Percentiles rank a stretch among this genome's conserved stretches.
Conservation (phyloP, 768 basidiomycete genomes). For the Amylocystis lapponica region DNA sequence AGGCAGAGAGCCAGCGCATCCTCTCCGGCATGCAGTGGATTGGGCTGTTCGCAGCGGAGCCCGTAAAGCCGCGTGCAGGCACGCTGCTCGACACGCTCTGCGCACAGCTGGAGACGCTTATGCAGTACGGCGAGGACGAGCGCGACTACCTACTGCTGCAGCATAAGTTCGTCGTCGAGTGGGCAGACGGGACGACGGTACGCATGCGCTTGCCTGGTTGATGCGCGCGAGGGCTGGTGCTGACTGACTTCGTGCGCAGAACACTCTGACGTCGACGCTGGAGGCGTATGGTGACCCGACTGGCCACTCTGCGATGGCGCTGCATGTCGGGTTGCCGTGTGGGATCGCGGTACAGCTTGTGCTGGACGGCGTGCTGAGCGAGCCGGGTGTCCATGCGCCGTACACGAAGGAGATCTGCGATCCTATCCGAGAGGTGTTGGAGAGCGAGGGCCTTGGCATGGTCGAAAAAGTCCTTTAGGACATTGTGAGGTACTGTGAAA, state of each 20-base stretch:
- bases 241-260: slow-evolving; percentile 32
- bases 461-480: slow-evolving; percentile 60
- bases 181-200: slow-evolving; percentile 74
- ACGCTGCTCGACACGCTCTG: slow-evolving; percentile 95
- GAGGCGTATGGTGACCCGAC: slow-evolving; percentile 78
- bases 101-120: slow-evolving; percentile 81
- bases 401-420: slow-evolving; percentile 85
- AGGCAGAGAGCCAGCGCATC: slow-evolving; percentile 67
- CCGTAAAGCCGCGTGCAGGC: slow-evolving; percentile 53
- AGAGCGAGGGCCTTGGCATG: slow-evolving; percentile 71
- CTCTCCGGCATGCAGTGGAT: slow-evolving; percentile 90
- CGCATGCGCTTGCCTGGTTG: slow-evolving; percentile 13
- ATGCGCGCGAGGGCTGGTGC: not conserved
- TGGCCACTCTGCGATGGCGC: slow-evolving; percentile 88
- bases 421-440: slow-evolving; percentile 58
- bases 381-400: slow-evolving; percentile 78
- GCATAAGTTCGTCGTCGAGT: slow-evolving; percentile 94
- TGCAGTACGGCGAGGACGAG: slow-evolving; percentile 88
- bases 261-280: slow-evolving; percentile 86
- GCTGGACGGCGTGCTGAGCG: slow-evolving; percentile 76
- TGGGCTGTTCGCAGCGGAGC: slow-evolving; percentile 78
- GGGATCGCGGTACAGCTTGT: slow-evolving; percentile 92
- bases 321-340: slow-evolving; percentile 87
- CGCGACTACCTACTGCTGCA: slow-evolving; percentile 97
- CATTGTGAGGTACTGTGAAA: too few relatives aligned